These are phyloP conservation scores for Glaciozyma antarctica DNA, from an alignment of 768 basidiomycete species.

Conservation along the genomic window DNA sequence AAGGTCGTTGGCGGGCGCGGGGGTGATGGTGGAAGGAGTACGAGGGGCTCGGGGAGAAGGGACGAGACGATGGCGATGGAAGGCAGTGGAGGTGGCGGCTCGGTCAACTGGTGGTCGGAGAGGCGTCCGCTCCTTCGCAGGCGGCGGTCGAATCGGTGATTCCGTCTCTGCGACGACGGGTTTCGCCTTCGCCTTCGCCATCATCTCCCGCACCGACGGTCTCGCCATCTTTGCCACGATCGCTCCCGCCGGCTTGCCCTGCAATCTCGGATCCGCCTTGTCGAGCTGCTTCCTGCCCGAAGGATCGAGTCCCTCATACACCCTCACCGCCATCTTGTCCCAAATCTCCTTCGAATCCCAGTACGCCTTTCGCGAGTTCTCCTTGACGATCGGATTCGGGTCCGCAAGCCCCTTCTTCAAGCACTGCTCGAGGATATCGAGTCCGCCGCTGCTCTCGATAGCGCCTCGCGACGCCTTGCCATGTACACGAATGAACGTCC, in stretches of 20 bases:
- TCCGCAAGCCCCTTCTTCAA: conserved; percentile 67
- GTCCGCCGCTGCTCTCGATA: conserved; percentile 59
- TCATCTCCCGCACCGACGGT: conserved; percentile 18
- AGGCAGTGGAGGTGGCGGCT: not conserved
- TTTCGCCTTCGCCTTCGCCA: conserved; percentile 11
- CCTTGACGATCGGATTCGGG: conserved; percentile 67
- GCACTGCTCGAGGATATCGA: conserved; percentile 63
- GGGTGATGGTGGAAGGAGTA: not conserved
- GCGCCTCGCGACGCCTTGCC: conserved; percentile 52
- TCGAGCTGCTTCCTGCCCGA: conserved; percentile 71
- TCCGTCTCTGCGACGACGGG: not conserved
- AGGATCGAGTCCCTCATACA: conserved; percentile 61
- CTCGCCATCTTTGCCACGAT: conserved; percentile 10
- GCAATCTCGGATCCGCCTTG: conserved; percentile 44
- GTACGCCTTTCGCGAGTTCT: conserved; percentile 59
- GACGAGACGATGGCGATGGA: not conserved
- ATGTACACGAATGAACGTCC: conserved; percentile 64
- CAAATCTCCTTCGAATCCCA: conserved; percentile 74
- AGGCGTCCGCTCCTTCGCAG: not conserved
- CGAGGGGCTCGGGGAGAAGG: not conserved
- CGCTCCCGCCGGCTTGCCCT: not conserved
- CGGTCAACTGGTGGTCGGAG: not conserved
- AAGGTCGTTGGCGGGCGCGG: not conserved
- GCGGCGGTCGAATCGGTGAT: not conserved
- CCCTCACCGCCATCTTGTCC: conserved; percentile 55